phyloP scores from a whole-genome alignment of 1,284 basidiomycete species.

The Cryptococcus maquisensis region DNA sequence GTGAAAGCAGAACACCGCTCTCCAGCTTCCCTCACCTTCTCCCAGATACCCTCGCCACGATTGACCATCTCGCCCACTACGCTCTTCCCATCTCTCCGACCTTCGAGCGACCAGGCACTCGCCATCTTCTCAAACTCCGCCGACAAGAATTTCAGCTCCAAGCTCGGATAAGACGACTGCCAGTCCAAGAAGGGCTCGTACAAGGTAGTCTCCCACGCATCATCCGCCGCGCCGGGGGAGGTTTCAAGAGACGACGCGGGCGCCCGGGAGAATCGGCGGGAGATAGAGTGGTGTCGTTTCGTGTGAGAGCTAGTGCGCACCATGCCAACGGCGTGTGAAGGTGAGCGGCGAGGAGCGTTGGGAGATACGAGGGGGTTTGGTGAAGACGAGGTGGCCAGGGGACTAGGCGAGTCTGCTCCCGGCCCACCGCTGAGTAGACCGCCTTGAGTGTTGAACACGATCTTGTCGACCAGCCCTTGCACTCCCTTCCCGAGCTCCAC shows the following conservation, averaged over 20 bases:
- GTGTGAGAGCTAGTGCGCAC: conserved; percentile 4
- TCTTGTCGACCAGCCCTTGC: conserved; percentile 70
- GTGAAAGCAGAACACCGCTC: conserved; percentile 72
- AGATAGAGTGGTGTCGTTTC: conserved; percentile 15
- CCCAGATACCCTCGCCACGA: conserved; percentile 65
- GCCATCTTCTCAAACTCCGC: conserved; percentile 54
- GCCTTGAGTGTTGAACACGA: conserved; percentile 35
- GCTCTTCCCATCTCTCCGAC: conserved; percentile 5
- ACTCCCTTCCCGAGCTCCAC: conserved; percentile 72
- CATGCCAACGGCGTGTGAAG: background rate
- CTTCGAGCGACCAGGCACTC: conserved; percentile 14
- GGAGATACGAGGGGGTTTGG: conserved; percentile 3
- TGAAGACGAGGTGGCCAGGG: background rate
- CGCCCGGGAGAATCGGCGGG: conserved; percentile 35
- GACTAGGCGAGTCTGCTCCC: background rate
- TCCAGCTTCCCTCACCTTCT: conserved; percentile 72
- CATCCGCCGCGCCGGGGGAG: conserved; percentile 7
- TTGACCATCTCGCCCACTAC: conserved; percentile 60
- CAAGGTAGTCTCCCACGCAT: conserved; percentile 73
- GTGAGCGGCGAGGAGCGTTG: conserved; percentile 7
- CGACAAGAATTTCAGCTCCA: conserved; percentile 67
- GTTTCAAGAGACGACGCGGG: conserved; percentile 20
- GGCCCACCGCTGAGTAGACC: conserved; percentile 22
- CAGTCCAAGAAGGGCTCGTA: conserved; percentile 89
- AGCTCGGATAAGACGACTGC: conserved; percentile 70